These are phyloP conservation scores for Cyphellophora attinorum DNA, from an alignment of 2,329 filamentous ascomycete genomes.

Conservation along the genomic window DNA sequence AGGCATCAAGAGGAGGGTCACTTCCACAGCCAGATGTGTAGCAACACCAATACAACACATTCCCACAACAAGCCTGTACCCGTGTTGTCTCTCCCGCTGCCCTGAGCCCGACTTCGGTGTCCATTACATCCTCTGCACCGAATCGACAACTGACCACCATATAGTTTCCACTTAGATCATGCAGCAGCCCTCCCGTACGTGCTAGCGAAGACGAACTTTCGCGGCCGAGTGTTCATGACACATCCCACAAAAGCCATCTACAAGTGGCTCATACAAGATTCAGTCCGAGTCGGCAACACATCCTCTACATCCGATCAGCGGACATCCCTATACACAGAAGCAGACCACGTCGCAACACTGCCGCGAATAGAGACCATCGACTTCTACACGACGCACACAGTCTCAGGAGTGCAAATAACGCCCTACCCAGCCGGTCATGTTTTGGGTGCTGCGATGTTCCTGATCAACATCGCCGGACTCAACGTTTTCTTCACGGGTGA, in stretches of 20 bases:
- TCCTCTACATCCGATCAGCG: slow-evolving; percentile 53
- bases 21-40: no score
- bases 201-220: slow-evolving; percentile 94
- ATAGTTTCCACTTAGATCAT: slow-evolving; percentile 97
- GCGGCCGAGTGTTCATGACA: slow-evolving; percentile 95
- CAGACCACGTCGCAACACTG: slow-evolving; percentile 88
- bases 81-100: no score
- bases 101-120: no score
- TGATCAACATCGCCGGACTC: slow-evolving; percentile 91
- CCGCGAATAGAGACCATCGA: slow-evolving; percentile 94
- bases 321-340: slow-evolving; percentile 77
- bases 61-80: no score
- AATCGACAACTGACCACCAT: no score
- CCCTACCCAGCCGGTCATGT: slow-evolving; percentile 96
- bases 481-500: slow-evolving; percentile 98
- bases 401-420: slow-evolving; percentile 91
- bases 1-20: no score
- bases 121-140: no score
- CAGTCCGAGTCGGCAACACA: slow-evolving; percentile 74
- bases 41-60: no score
- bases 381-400: slow-evolving; percentile 95
- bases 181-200: slow-evolving; percentile 98
- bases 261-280: slow-evolving; percentile 98
- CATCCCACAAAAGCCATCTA: slow-evolving; percentile 99
- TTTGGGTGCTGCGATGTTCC: slow-evolving; percentile 95